phyloP scores from a whole-genome alignment of 192 early-diverging fungal genomes.

The Podila verticillata region DNA sequence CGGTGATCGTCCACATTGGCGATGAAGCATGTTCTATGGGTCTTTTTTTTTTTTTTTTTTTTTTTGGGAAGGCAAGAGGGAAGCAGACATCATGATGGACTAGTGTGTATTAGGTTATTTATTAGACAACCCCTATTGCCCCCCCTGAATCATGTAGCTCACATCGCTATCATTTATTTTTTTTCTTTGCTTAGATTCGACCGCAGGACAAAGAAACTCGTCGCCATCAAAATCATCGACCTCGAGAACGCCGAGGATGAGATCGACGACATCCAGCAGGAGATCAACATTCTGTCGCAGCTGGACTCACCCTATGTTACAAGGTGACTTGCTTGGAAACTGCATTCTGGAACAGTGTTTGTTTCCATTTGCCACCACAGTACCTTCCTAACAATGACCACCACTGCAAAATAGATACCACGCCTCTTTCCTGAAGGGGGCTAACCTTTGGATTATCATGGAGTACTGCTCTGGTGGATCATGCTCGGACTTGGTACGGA shows the following conservation, averaged over 20 bases:
- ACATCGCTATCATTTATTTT: constrained; percentile 29
- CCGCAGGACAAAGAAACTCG: constrained; percentile 69
- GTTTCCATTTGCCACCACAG: background rate
- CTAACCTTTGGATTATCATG: constrained; percentile 98
- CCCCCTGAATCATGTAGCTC: background rate
- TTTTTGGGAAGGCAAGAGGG: no score
- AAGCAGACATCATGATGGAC: background rate
- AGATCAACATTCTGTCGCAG: constrained; percentile 95
- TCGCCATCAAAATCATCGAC: constrained; percentile 99
- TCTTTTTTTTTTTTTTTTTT: constrained; percentile 12
- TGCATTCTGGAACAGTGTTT: background rate
- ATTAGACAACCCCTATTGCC: background rate
- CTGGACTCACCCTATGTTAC: constrained; percentile 90
- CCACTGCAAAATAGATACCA: constrained; percentile 68
- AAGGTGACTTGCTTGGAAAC: constrained; percentile 46
- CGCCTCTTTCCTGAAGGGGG: constrained; percentile 89
- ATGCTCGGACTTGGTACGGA: constrained; percentile 86
- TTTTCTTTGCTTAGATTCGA: constrained; percentile 66
- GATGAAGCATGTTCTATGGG: background rate
- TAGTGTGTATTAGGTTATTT: background rate
- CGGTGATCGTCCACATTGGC: background rate
- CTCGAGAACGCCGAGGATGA: constrained; percentile 97
- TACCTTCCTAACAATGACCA: background rate
- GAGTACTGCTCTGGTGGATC: constrained; percentile 96
- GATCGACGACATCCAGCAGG: constrained; percentile 98